Percentiles rank a stretch among this genome's conserved stretches.
Conservation (phyloP, 805 yeast species). For the Ascoidea tarda region DNA sequence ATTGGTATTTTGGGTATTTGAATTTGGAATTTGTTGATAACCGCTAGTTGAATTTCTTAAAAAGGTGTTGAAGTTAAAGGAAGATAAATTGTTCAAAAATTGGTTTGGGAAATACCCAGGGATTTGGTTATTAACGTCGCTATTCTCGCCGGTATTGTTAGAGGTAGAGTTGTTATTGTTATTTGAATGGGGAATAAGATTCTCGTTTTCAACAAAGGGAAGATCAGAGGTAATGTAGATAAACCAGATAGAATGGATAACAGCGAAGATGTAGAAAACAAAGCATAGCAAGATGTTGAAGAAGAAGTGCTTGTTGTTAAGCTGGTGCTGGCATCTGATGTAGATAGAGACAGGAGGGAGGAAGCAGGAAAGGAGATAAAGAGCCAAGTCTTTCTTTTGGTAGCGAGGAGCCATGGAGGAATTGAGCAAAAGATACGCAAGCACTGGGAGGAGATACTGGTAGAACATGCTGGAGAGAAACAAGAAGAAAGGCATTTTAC, state of each 20-base stretch:
- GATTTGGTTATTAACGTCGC: too few species aligned
- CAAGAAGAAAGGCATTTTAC: too few species aligned
- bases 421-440: too few species aligned
- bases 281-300: not conserved
- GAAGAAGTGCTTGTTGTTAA: not conserved
- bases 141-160: too few species aligned
- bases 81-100: not conserved
- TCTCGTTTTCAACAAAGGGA: not conserved
- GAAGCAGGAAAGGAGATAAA: not conserved
- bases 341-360: not conserved
- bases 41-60: not conserved
- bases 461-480: too few species aligned
- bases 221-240: not conserved
- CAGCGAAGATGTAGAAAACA: not conserved
- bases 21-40: not conserved
- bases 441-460: too few species aligned
- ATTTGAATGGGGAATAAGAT: too few species aligned
- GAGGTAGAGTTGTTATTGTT: too few species aligned
- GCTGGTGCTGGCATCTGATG: not conserved
- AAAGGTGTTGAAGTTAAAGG: not conserved
- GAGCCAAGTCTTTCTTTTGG: not conserved
- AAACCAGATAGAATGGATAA: not conserved
- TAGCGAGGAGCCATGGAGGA: not conserved
- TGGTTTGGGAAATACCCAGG: too few species aligned
- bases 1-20: not conserved